Percentiles rank a stretch among this genome's conserved stretches.
Conservation (phyloP, 257 asterid species). For the Rhazya stricta region DNA sequence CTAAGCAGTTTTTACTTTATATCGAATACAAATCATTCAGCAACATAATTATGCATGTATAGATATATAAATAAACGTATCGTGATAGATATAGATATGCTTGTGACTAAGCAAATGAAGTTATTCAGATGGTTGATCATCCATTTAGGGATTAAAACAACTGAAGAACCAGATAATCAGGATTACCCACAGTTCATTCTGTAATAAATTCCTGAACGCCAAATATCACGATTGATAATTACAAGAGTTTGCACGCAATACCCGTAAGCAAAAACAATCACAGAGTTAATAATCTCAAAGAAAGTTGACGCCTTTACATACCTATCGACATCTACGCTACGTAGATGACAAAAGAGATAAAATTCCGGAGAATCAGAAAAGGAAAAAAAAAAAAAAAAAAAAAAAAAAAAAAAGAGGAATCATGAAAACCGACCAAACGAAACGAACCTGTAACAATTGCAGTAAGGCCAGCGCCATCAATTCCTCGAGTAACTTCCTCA, state of each 20-base stretch:
- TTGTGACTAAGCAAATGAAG: neutral
- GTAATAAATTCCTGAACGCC: neutral
- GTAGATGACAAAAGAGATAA: neutral
- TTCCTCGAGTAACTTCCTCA: slow-evolving; percentile 30
- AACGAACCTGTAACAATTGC: slow-evolving; percentile 28
- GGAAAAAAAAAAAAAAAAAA: no score
- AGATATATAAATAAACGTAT: neutral
- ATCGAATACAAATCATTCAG: neutral
- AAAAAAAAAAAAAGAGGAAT: neutral
- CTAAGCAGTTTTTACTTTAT: neutral
- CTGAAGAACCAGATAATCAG: neutral
- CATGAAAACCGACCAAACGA: neutral
- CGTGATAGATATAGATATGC: neutral
- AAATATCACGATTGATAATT: neutral
- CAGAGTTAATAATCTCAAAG: neutral
- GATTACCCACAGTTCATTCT: neutral
- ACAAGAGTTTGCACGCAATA: neutral
- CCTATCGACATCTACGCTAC: neutral
- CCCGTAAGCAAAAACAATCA: neutral
- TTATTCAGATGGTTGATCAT: no score
- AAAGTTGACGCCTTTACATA: neutral
- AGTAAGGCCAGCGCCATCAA: slow-evolving; percentile 31
- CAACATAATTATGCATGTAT: no score
- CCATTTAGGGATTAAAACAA: no score
- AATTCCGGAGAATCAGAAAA: no score